Percentiles rank a stretch among this genome's conserved stretches.
These are phyloP conservation scores for Moricandia moricandioides DNA, from an alignment of 345 rosid species.

Conservation along the genomic window DNA sequence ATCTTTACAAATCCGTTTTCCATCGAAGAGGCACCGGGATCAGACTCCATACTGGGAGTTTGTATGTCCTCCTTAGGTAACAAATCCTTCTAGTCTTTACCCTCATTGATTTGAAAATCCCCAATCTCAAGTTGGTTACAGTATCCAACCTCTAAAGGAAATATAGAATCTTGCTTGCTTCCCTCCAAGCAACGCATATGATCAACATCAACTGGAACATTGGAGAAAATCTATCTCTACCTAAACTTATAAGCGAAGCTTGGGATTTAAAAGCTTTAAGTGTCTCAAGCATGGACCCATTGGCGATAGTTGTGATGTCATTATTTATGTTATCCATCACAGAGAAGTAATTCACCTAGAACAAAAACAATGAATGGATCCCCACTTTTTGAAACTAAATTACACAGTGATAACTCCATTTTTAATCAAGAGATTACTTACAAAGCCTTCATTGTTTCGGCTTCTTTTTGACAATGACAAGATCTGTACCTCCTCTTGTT, in stretches of 20 bases:
- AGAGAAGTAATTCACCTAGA: not conserved
- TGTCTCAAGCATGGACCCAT: too few relatives aligned
- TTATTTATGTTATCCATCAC: too few relatives aligned
- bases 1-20: too few relatives aligned
- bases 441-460: slow-evolving; percentile 15
- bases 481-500: slow-evolving; percentile 13
- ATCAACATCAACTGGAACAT: slow-evolving; percentile 7
- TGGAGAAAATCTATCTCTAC: slow-evolving; percentile 17
- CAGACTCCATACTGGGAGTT: slow-evolving; percentile 15
- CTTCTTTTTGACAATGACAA: slow-evolving; percentile 29
- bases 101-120: slow-evolving; percentile 22
- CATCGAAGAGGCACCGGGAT: slow-evolving; percentile 12
- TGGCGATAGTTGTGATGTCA: too few relatives aligned
- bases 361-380: not conserved
- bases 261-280: too few relatives aligned
- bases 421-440: slow-evolving; percentile 7
- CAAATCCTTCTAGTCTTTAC: slow-evolving; percentile 28
- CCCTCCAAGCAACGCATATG: slow-evolving; percentile 19
- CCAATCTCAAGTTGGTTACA: slow-evolving; percentile 14
- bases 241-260: slow-evolving; percentile 23
- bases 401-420: not conserved
- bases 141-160: slow-evolving; percentile 3
- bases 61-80: slow-evolving; percentile 16
- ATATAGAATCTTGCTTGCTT: slow-evolving; percentile 13
- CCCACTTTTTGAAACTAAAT: not conserved